Evolutionary conservation across 495 filamentous ascomycete species (phyloP), one percentile per base, ranked within the genome.

Genomic region (Penicillium turbatum): DNA sequence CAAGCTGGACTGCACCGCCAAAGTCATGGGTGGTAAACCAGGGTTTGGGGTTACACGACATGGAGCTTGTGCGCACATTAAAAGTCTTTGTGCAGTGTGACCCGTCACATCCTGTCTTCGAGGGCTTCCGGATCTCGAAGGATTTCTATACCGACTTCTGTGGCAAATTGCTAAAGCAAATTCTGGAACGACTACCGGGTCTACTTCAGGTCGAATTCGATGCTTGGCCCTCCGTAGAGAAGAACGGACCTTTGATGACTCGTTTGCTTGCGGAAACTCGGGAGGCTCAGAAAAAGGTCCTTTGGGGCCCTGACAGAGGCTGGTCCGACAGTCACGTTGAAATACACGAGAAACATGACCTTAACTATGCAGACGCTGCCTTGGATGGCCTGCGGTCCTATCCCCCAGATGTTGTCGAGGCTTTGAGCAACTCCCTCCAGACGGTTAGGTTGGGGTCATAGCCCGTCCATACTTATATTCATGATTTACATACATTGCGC

Each of bases 41-140:
- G 5, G 69, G 77, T 0, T 72, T 93, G 21, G 87, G 88, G 0
- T 72, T 95, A 21, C 63, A 72, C 34, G 82, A 90, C 38, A 84
- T 85, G 72, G 68, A 66, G 30, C 77, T 76, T 39, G 75, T 87
- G 17, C 76, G 79, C 35, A 79, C 74, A 11, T 66, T 96, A 41
- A 87, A 83, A 46, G 79, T 96, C 0, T 92, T 90, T 61, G 79
- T 92, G 21, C 82, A 95, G 69, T 81, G 76, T 58, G 90, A 96
- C 63, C 89, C 90, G 0, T 86, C 83, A 27, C 80, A 88, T 59
- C 78, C 79, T 27, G 67, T 86, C 3, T 92, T 90, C 65, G 80
- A 80, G 37, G 88, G 88, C 1, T 95, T 88, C 66, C 80, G 88
- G 12, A 66, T 76, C 17, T 79, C 78, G 27, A 73, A 80, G 16